Evolutionary conservation across 2,329 filamentous ascomycete genomes (phyloP), one percentile per base, ranked within the genome.

Genomic region (Graphilbum sp.): DNA sequence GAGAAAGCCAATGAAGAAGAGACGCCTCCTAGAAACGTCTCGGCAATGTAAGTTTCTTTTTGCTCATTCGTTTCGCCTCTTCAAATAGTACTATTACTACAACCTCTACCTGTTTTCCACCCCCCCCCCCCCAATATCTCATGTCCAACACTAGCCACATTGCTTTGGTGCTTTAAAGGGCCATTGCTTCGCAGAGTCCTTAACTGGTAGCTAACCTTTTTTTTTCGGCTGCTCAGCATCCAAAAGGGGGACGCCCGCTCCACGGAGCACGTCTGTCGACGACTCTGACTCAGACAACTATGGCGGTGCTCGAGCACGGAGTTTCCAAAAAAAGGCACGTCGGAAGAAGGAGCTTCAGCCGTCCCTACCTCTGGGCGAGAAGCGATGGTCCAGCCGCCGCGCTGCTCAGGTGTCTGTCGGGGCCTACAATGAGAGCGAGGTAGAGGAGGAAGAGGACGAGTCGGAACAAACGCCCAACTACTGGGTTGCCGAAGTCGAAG

Each of bases 331-430:
- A 60, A 87, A 84, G 55, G 82, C 84, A 43, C 80, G 79, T 39
- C 75, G 79, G 43, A 73, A 81, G 52, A 66, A 78, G 41, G 71
- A 85, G 53, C 69, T 75, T 19, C 72, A 78, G 49, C 70, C 75
- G 12, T 69, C 73, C 31, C 69, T 80, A 8, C 66, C 75, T 5
- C 72, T 79, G 49, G 72, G 73, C 41, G 87, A 94, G 60, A 83
- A 94, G 52, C 80, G 88, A 46, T 95, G 93, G 72, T 94, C 87
- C 7, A 90, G 79, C 38, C 72, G 88, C 43, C 80, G 84, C 45
- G 83, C 85, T 38, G 81, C 81, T 13, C 84, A 84, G 53, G 68
- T 75, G 4, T 67, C 72, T 41, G 66, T 64, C 41, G 69, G 69
- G 29, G 68, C 65, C 16, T 79, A 79, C 49, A 71, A 79, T 51